A percentile compares a stretch with the other conserved stretches of the same genome.
Evolutionary conservation across 345 rosid genomes (phyloP).

Genomic region (Conringia planisiliqua): DNA sequence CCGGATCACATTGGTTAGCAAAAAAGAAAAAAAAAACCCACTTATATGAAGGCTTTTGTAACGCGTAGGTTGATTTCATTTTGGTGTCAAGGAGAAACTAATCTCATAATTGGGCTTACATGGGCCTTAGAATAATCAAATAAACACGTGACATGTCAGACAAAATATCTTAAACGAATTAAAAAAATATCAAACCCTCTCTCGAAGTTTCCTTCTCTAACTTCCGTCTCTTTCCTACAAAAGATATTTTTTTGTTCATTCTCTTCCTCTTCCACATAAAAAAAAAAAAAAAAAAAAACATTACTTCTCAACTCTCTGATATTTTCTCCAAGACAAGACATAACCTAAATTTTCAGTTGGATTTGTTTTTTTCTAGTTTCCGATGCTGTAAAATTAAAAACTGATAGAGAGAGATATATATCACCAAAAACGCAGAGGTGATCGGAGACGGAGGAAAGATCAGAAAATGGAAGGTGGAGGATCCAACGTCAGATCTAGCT

Average conservation of each 20-base stretch:
- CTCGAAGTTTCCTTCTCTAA: constrained; percentile 29
- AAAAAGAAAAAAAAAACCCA: too few species aligned
- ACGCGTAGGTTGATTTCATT: too few species aligned
- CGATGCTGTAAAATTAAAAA: neutral
- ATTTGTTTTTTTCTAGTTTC: neutral
- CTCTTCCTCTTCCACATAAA: neutral
- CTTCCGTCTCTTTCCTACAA: neutral
- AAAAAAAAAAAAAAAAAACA: neutral
- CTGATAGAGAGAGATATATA: neutral
- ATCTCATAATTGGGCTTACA: neutral
- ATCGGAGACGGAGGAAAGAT: constrained; percentile 1
- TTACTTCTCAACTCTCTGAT: constrained; percentile 3
- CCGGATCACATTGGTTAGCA: too few species aligned
- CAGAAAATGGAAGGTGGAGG: constrained; percentile 61
- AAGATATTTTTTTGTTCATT: constrained; percentile 18
- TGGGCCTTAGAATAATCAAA: neutral
- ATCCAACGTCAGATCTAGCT: constrained; percentile 61
- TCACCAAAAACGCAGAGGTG: neutral
- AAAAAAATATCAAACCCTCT: constrained; percentile 20
- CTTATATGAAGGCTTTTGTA: too few species aligned
- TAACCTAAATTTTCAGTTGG: neutral
- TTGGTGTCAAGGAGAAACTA: neutral
- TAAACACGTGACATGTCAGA: neutral
- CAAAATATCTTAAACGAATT: neutral
- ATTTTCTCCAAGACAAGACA: neutral